Evolutionary conservation across 1,284 basidiomycete species (phyloP).

Genomic region (Agroathelia rolfsii): DNA sequence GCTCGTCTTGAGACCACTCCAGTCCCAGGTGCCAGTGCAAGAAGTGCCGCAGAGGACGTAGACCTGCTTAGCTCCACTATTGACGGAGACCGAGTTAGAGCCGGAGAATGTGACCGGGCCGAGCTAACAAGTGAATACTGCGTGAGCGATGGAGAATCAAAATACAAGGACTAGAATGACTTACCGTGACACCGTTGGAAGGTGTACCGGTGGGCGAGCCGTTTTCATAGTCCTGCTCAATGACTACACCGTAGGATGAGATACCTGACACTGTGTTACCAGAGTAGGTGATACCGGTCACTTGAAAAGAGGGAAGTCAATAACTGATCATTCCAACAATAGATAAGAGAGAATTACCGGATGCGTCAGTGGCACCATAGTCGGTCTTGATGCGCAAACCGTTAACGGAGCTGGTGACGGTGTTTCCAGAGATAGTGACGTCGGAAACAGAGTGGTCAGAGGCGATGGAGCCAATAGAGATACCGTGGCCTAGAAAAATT

Average conservation of each 20-base stretch:
- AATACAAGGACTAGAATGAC: no score
- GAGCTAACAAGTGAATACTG: no score
- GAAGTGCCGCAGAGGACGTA: constrained; percentile 3
- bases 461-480: constrained; percentile 3
- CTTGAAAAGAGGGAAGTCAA: background rate
- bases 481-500: constrained; percentile 1
- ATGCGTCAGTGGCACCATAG: constrained; percentile 1
- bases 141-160: no score
- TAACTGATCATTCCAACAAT: background rate
- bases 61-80: constrained; percentile 1
- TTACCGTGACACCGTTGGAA: constrained; percentile 6
- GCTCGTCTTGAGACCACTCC: constrained; percentile 2
- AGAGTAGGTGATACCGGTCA: background rate
- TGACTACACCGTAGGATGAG: constrained; percentile 2
- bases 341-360: constrained; percentile 1
- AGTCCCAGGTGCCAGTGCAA: constrained; percentile 4
- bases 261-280: background rate
- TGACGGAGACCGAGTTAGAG: constrained; percentile 1
- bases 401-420: background rate
- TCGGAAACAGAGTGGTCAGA: constrained; percentile 1
- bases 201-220: constrained; percentile 3
- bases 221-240: constrained; percentile 5
- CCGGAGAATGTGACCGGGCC: constrained; percentile 4
- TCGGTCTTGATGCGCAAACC: constrained; percentile 2
- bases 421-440: constrained; percentile 2